Evolutionary conservation across 768 basidiomycete genomes (phyloP), one percentile per base, ranked within the genome.

Genomic region (Aureoboletus auriporus): DNA sequence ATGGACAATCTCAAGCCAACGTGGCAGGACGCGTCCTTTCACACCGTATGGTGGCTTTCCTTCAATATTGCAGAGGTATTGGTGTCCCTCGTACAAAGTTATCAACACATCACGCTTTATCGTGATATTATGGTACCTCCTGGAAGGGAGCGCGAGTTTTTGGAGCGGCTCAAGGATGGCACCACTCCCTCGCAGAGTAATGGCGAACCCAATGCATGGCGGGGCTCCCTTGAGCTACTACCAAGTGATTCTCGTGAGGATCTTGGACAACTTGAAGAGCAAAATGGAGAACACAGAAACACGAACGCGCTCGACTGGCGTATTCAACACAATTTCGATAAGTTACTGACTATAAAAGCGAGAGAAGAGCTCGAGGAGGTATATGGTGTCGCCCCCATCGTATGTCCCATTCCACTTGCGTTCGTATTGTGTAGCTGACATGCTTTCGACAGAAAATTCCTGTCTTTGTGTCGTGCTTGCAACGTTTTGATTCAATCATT

Each of bases 321-420:
- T 47, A 73, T 87, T 29, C 83, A 88, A 50, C 69, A 74, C 36
- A 85, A 89, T 61, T 68, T 91, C 30, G 82, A 88, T 26, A 72
- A 79, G 60, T 66, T 92, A 20, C 62, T 88, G 35, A 70, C 74
- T 2, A 63, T 88, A 45, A 84, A 83, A 57, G 75, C 72, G 16
- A 71, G 89, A 36, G 83, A 87, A 60, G 90, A 92, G 50, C 66
- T 93, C 34, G 89, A 91, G 61, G 80, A 82, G 42, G 74, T 89
- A 6, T 91, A 89, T 58, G 89, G 89, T 2, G 65, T 86, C n/a
- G 85, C 90, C 3, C 73, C 85, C 34, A 81, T 92, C 39, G 87
- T 89, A 64, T 54, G 84, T 81, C 10, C 37, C 2, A n/a, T 17
- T 44, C 17, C 20, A 9, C 31, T 33, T 44, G 20, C 27, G 34